A percentile compares a stretch with the other conserved stretches of the same genome.
These are phyloP conservation scores for Metschnikowia santaceciliae DNA, from an alignment of 805 yeast genomes.

Conservation along the genomic window DNA sequence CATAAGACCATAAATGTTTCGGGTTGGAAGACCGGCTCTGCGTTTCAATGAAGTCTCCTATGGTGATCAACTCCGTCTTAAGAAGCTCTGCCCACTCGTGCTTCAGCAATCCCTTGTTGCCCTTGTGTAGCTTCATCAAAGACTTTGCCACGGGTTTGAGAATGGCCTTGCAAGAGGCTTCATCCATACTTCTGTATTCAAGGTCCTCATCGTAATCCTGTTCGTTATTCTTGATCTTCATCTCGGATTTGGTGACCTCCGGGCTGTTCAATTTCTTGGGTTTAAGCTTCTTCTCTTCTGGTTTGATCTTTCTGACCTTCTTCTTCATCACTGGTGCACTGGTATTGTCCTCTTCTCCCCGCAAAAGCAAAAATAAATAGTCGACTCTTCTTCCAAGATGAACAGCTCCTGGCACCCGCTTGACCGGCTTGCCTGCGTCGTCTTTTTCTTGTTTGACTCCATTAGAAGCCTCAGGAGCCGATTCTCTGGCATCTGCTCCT, in stretches of 20 bases:
- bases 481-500: conserved; percentile 12
- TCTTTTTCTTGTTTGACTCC: conserved; percentile 14
- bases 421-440: conserved; percentile 33
- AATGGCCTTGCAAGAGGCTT: conserved; percentile 54
- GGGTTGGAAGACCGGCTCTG: conserved; percentile 32
- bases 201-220: conserved; percentile 28
- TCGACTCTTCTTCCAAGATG: conserved; percentile 91
- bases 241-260: conserved; percentile 4
- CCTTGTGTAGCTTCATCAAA: conserved; percentile 61
- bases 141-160: conserved; percentile 68
- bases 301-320: conserved; percentile 18
- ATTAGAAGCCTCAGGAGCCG: conserved; percentile 4
- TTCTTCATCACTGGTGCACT: conserved; percentile 15
- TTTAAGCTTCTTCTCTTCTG: conserved; percentile 17
- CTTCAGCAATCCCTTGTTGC: conserved; percentile 68
- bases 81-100: conserved; percentile 73
- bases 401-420: conserved; percentile 85
- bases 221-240: conserved; percentile 19
- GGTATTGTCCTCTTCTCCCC: conserved; percentile 46
- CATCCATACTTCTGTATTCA: conserved; percentile 80
- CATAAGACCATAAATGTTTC: conserved; percentile 80
- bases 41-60: conserved; percentile 63
- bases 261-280: conserved; percentile 15
- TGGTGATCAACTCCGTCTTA: conserved; percentile 60
- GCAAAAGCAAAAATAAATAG: conserved; percentile 67